phyloP scores from a whole-genome alignment of 169 alveolate genomes.

The Amoebophrya sp. region DNA sequence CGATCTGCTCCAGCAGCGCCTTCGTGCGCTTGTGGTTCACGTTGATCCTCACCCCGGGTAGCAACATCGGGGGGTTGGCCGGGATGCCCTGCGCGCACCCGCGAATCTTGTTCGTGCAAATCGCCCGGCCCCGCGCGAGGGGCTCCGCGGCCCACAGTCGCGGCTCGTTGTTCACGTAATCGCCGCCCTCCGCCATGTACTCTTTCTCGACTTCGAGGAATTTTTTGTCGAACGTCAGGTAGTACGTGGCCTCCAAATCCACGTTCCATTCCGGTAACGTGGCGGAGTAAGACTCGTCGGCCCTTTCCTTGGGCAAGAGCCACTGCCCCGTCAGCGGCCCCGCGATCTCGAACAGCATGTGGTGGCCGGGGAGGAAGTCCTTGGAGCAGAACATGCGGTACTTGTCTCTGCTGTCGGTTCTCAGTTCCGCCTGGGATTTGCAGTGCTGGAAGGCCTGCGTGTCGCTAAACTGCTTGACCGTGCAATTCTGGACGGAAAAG shows the following conservation, averaged over 20 bases:
- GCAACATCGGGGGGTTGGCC: background rate
- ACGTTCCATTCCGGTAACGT: background rate
- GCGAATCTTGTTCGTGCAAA: background rate
- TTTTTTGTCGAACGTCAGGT: background rate
- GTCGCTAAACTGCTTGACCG: background rate
- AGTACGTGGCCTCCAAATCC: background rate
- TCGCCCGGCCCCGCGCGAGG: background rate
- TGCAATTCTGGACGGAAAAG: background rate
- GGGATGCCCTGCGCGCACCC: constrained; percentile 11
- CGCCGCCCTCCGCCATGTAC: background rate
- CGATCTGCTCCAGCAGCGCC: background rate
- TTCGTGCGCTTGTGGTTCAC: background rate
- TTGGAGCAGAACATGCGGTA: background rate
- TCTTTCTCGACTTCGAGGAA: background rate
- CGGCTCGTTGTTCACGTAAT: background rate
- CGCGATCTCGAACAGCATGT: background rate
- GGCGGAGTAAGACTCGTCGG: background rate
- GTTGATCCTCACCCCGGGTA: background rate
- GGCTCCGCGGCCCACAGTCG: constrained; percentile 2
- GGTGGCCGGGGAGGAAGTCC: background rate
- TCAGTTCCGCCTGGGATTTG: background rate
- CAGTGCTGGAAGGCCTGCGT: background rate
- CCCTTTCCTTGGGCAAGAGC: background rate
- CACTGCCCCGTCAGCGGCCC: background rate
- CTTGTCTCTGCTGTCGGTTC: background rate